phyloP scores from a whole-genome alignment of 148 eudicot species.

The Chenopodium formosanum region DNA sequence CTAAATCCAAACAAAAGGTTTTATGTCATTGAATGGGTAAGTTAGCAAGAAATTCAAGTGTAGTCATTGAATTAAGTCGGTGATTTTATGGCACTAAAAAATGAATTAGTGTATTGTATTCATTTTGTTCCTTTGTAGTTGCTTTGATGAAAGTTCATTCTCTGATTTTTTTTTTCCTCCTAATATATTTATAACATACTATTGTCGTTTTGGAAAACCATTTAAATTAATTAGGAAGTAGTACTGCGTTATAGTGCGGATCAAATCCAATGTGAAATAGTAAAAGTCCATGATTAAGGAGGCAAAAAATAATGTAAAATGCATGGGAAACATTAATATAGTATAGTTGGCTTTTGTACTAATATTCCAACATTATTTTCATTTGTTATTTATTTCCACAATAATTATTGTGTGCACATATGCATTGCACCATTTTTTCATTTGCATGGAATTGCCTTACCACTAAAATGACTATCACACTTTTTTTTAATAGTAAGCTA shows the following conservation, averaged over 20 bases:
- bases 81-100: constrained; percentile 13
- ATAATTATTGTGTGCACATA: not conserved
- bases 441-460: not conserved
- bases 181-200: not conserved
- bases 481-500: too few relatives aligned
- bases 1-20: too few relatives aligned
- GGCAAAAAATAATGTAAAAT: not conserved
- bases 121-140: not conserved
- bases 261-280: constrained; percentile 12
- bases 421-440: not conserved
- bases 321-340: not conserved
- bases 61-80: constrained; percentile 24
- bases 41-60: not conserved
- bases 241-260: not conserved
- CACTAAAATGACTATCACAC: not conserved
- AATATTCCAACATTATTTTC: not conserved
- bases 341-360: constrained; percentile 2
- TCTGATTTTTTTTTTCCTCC: not conserved
- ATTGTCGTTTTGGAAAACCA: constrained; percentile 14
- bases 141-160: constrained; percentile 17
- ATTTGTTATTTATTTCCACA: not conserved
- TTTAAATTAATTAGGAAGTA: not conserved
- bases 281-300: not conserved
- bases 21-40: not conserved
- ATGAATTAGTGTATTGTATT: not conserved